Percentiles rank a stretch among this genome's conserved stretches.
Evolutionary conservation across 176 grass and related monocot species (phyloP).

Genomic region (Rhynchospora tenuis): DNA sequence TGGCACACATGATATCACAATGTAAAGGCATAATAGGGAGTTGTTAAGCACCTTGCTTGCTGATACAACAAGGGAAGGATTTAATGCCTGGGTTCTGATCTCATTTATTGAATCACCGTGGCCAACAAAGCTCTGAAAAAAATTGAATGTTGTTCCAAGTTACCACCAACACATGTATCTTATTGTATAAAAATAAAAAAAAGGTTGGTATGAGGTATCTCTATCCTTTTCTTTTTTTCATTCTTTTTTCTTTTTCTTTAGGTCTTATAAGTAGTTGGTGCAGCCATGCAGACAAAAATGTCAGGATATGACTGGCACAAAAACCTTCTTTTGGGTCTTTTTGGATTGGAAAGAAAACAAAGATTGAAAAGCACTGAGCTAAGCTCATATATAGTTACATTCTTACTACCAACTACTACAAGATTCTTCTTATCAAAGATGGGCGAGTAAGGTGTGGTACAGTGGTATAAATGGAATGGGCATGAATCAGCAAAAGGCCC

Average conservation of each 20-base stretch:
- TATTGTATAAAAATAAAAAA: background rate
- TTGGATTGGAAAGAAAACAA: background rate
- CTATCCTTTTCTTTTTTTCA: background rate
- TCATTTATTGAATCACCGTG: conserved; percentile 81
- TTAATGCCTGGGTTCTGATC: conserved; percentile 71
- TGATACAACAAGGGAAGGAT: conserved; percentile 86
- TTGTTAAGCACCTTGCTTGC: conserved; percentile 76
- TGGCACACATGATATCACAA: background rate
- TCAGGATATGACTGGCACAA: background rate
- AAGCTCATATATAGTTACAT: background rate
- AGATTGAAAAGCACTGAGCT: background rate
- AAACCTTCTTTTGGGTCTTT: background rate
- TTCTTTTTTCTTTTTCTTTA: background rate
- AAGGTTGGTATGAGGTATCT: background rate
- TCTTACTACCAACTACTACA: background rate
- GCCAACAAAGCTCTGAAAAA: conserved; percentile 69
- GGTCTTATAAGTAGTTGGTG: background rate
- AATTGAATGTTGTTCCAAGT: background rate
- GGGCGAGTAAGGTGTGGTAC: background rate
- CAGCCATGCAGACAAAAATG: background rate
- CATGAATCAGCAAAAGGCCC: background rate
- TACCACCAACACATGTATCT: background rate
- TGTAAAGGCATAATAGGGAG: background rate
- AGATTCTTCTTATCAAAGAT: background rate
- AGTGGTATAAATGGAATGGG: background rate